Percentiles rank a stretch among this genome's conserved stretches.
phyloP scores from a whole-genome alignment of 768 basidiomycete species.

The Auriscalpium microsporum region DNA sequence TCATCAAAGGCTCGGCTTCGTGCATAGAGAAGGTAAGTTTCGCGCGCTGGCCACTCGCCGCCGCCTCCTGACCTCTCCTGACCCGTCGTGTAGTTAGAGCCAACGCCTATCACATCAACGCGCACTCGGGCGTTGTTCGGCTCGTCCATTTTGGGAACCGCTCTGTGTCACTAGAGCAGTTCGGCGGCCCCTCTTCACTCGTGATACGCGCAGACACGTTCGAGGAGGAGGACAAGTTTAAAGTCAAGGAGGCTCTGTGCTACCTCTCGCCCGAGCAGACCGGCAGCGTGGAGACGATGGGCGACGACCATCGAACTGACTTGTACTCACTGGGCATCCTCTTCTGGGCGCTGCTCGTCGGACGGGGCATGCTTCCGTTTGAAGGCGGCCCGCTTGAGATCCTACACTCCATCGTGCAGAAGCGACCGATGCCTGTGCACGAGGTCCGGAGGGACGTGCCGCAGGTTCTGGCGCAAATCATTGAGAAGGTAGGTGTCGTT shows the following conservation, averaged over 20 bases:
- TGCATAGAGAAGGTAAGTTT: conserved; percentile 57
- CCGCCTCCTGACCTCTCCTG: not conserved
- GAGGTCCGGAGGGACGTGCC: conserved; percentile 68
- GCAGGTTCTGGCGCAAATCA: conserved; percentile 58
- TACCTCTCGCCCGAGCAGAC: conserved; percentile 75
- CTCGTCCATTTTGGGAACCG: conserved; percentile 72
- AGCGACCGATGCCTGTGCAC: conserved; percentile 66
- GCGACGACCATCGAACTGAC: conserved; percentile 68
- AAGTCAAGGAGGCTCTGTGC: conserved; percentile 67
- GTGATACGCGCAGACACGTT: conserved; percentile 44
- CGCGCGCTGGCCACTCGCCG: not conserved
- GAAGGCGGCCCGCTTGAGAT: conserved; percentile 45
- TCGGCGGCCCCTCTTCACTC: conserved; percentile 62
- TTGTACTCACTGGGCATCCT: conserved; percentile 65
- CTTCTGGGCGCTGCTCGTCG: conserved; percentile 71
- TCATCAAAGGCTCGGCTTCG: conserved; percentile 38
- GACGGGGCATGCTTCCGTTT: conserved; percentile 38
- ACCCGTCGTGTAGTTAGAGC: conserved; percentile 43
- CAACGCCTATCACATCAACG: conserved; percentile 68
- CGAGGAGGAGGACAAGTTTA: conserved; percentile 55
- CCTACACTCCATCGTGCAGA: conserved; percentile 63
- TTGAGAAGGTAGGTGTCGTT: conserved; percentile 44
- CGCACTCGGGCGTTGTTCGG: conserved; percentile 59
- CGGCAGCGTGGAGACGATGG: conserved; percentile 61
- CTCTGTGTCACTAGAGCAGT: conserved; percentile 60